These are phyloP conservation scores for Simplicillium sp. DNA, from an alignment of 2,329 filamentous ascomycete species.

Conservation along the genomic window DNA sequence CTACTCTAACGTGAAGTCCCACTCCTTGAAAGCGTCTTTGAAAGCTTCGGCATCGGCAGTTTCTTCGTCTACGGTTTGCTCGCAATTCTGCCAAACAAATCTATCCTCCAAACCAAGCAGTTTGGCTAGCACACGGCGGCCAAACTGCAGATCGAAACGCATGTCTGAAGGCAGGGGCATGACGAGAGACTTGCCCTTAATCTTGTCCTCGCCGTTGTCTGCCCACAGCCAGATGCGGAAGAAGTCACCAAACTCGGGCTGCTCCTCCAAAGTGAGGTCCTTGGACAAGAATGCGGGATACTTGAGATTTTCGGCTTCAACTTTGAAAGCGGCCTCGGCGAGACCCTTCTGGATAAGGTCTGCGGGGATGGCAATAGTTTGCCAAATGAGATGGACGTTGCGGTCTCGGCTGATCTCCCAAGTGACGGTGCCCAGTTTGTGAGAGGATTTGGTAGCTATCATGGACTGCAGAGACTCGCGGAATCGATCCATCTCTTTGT, in stretches of 20 bases:
- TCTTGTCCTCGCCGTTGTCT: constrained; percentile 40
- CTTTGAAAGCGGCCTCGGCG: constrained; percentile 80
- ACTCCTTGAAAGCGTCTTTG: constrained; percentile 71
- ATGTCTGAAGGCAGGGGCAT: constrained; percentile 63
- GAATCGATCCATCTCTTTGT: constrained; percentile 76
- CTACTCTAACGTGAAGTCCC: constrained; percentile 62
- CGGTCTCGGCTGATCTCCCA: constrained; percentile 82
- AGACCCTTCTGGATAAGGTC: constrained; percentile 61
- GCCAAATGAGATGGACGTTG: constrained; percentile 90
- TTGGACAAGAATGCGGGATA: constrained; percentile 41
- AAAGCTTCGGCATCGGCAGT: constrained; percentile 68
- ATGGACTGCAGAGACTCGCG: constrained; percentile 69
- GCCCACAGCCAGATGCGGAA: constrained; percentile 78
- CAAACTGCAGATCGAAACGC: constrained; percentile 86
- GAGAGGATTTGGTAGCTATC: constrained; percentile 46
- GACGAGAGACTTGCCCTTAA: constrained; percentile 56
- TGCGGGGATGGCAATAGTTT: constrained; percentile 69
- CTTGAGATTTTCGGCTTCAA: constrained; percentile 69
- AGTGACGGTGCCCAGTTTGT: constrained; percentile 70
- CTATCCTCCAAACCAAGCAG: constrained; percentile 70
- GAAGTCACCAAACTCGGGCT: constrained; percentile 50
- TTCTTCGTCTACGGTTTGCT: constrained; percentile 70
- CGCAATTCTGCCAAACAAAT: constrained; percentile 77
- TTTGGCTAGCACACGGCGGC: constrained; percentile 79
- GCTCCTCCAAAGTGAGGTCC: constrained; percentile 39